Conservation (phyloP, 225 moss, liverwort and hornwort species). For the Physcomitrellopsis africana region DNA sequence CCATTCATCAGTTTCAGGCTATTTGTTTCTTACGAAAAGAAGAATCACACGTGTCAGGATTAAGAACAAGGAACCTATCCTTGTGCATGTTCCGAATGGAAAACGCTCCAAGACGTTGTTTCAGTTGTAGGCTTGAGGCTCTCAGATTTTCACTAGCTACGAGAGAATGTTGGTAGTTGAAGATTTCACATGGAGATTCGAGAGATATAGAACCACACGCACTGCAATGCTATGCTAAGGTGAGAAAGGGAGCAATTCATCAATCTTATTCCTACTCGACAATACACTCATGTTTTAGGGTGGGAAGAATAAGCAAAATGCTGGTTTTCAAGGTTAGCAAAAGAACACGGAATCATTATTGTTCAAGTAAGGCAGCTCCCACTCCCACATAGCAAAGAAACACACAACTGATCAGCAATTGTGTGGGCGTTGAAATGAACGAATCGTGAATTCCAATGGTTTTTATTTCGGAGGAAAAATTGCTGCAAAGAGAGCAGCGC, state of each 20-base stretch:
- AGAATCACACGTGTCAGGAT: too few species aligned
- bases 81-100: too few species aligned
- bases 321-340: neutral
- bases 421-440: too few species aligned
- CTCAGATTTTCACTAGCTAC: too few species aligned
- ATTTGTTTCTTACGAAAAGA: too few species aligned
- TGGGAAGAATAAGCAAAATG: neutral
- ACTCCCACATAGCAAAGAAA: too few species aligned
- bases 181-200: conserved; percentile 15
- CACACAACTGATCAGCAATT: too few species aligned
- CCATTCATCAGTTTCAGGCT: too few species aligned
- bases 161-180: too few species aligned
- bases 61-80: too few species aligned
- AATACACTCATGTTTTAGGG: neutral
- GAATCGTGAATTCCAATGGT: neutral
- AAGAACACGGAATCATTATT: neutral
- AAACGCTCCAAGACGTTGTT: too few species aligned
- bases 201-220: conserved; percentile 12
- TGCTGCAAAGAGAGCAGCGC: conserved; percentile 12
- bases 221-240: neutral
- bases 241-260: neutral
- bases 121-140: too few species aligned
- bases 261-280: neutral
- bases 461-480: conserved; percentile 24
- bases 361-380: neutral